Base-by-base conservation (phyloP, 169 alveolate species). In the Theileria parva region DNA sequence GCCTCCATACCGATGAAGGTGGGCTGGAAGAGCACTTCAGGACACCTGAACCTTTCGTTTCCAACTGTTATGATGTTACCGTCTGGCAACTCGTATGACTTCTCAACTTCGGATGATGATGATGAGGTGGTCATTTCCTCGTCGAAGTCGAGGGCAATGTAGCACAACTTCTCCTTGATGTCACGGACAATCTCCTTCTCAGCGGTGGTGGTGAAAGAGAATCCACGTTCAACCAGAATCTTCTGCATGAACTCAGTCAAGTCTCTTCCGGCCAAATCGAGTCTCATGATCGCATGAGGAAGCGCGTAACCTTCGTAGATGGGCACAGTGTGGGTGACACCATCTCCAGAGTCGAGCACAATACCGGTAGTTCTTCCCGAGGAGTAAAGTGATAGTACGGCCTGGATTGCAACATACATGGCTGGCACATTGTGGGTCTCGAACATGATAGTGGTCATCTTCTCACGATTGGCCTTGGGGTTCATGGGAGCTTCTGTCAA, bases 331-430 rank as follows among this genome's bases (percentile, higher is more conserved):
- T 97, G 99, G 17, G 99, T 92, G 15, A 97, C 99, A 66, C 99
- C 99, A 75, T 98, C 99, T 23, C 99, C 99, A 37, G 98, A 94
- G 89, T 98, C 99, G 69, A 98, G 91, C 51, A 97, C 99, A 57
- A 97, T 95, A 86, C 99, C 99, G 64, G 99, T 97, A 68, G 99
- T 98, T 86, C 99, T 95, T 66, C 99, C 99, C 25, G 99, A 96
- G n/a, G 99, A 97, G 87, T 98, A 98, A 80, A 97, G 93, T 7
- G 99, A 97, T 39, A 98, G 94, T 37, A 97, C 99, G 53, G 99
- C 99, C 92, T 97, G 98, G 89, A 97, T 97, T 39, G 96, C 96
- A 48, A 97, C 98, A 86, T 96, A 97, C 95, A 98, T 95, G 63
- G 99, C 97, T 19, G 99, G 99, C 0, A 97, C 99, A 84, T 98